A percentile compares a stretch with the other conserved stretches of the same genome.
These are phyloP conservation scores for Arthrocladium fulminans DNA, from an alignment of 2,329 filamentous ascomycete species.

Conservation along the genomic window DNA sequence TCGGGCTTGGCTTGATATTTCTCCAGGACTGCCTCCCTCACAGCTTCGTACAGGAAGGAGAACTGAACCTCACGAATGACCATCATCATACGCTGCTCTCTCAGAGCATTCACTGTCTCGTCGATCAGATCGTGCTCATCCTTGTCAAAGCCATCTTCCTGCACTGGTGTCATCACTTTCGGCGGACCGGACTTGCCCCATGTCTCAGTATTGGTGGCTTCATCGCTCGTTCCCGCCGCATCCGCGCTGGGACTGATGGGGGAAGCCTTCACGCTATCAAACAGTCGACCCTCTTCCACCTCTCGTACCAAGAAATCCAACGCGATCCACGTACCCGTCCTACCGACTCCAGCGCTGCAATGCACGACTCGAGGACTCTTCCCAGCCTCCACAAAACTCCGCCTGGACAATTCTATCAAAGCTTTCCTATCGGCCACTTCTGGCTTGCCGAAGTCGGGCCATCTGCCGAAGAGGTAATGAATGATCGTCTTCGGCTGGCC, in stretches of 20 bases:
- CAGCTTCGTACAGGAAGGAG: conserved; percentile 77
- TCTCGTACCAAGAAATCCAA: conserved; percentile 86
- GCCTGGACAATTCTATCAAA: conserved; percentile 43
- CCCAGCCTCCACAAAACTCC: conserved; percentile 37
- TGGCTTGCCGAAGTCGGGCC: conserved; percentile 86
- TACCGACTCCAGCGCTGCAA: conserved; percentile 85
- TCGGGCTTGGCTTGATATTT: conserved; percentile 39
- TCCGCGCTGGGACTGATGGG: too few relatives aligned
- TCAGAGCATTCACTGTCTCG: conserved; percentile 67
- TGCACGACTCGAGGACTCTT: conserved; percentile 71
- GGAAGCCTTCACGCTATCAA: conserved; percentile 23
- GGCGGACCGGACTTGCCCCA: conserved; percentile 17
- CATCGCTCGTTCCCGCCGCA: not conserved
- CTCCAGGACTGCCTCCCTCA: conserved; percentile 65
- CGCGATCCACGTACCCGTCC: conserved; percentile 90
- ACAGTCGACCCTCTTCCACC: conserved; percentile 63
- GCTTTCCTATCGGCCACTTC: conserved; percentile 44
- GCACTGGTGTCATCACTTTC: conserved; percentile 27
- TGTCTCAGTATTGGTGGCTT: conserved; percentile 6
- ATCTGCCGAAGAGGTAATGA: conserved; percentile 77
- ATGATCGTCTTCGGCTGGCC: conserved; percentile 58
- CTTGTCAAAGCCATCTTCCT: conserved; percentile 21
- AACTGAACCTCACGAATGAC: conserved; percentile 84
- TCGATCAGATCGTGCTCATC: conserved; percentile 60
- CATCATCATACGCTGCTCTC: conserved; percentile 89